A percentile compares a stretch with the other conserved stretches of the same genome.
Evolutionary conservation across 352 stramenopile genomes (phyloP).

Genomic region (Phytophthora citrophthora): DNA sequence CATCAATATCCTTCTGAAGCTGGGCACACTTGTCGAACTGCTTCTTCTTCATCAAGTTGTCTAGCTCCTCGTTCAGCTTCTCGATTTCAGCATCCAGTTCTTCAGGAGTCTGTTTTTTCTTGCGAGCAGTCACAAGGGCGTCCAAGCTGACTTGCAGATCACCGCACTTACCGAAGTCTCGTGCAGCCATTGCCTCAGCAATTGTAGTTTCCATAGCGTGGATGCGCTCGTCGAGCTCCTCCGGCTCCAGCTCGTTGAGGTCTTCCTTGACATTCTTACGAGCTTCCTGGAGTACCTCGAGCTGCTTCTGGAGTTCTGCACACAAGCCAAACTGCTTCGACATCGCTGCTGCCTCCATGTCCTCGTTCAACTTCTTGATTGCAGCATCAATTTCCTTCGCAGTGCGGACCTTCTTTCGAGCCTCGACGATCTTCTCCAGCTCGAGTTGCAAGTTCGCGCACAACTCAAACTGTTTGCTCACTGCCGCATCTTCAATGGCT

Average conservation of each 20-base stretch:
- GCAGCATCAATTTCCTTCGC: constrained; percentile 86
- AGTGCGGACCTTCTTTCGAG: constrained; percentile 85
- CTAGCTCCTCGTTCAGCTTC: constrained; percentile 72
- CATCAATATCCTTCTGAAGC: constrained; percentile 87
- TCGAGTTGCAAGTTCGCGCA: constrained; percentile 87
- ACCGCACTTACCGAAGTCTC: constrained; percentile 82
- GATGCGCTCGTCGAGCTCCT: constrained; percentile 86
- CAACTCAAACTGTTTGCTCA: constrained; percentile 87
- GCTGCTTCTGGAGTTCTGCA: constrained; percentile 80
- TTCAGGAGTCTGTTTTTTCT: constrained; percentile 87
- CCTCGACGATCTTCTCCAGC: constrained; percentile 80
- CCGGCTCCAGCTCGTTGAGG: constrained; percentile 83
- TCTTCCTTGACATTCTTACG: constrained; percentile 84
- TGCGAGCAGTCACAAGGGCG: constrained; percentile 66
- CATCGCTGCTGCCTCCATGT: constrained; percentile 78
- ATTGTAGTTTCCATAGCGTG: constrained; percentile 68
- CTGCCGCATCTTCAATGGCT: constrained; percentile 78
- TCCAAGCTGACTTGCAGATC: constrained; percentile 78
- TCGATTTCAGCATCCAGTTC: constrained; percentile 85
- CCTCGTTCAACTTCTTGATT: constrained; percentile 74
- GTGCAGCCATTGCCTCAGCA: constrained; percentile 74
- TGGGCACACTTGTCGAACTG: constrained; percentile 87
- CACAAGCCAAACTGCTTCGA: constrained; percentile 86
- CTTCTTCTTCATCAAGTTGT: constrained; percentile 77
- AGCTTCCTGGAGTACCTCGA: constrained; percentile 80